Evolutionary conservation across 1,284 basidiomycete species (phyloP), one percentile per base, ranked within the genome.

Genomic region (Cystobasidiaceae sp.): DNA sequence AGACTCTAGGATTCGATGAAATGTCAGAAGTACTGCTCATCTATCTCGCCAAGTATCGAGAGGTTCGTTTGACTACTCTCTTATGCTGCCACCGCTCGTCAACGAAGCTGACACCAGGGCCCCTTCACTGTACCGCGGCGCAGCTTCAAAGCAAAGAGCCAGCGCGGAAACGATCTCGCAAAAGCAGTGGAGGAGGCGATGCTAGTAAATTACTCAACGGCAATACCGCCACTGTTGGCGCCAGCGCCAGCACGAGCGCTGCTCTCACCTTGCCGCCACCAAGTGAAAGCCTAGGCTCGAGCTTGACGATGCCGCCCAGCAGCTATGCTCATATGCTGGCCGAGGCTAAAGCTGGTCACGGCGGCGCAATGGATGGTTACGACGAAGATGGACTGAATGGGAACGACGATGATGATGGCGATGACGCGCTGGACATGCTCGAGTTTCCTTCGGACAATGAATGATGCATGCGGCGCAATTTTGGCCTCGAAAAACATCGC

Each of bases 11-110:
- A 6, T 97, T 98, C 71, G 93, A 97, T 73, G 92, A 97, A 74
- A 97, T 97, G 75, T 86, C 88, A 54, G 88, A 91, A 78, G 86
- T 88, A 27, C 79, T 93, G 59, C 90, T 90, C 77, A 90, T 93
- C 55, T 89, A 93, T 78, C 78, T 94, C 46, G 85, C 89, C 11
- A 93, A 94, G 77, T 83, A 93, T 73, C 79, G 93, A 69, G 86
- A 89, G 83, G 91, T 89, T 71, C 73, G 83, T 79, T 9, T 17
- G 3, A 15, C 13, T 33, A 5, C 23, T 23, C 32, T 11, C 8
- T 4, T 30, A 13, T 25, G 13, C 28, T n/a, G 39, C 15, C 54
- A 15, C 32, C 19, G 21, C 28, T 52, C 7, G n/a, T n/a, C n/a
- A n/a, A n/a, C n/a, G n/a, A n/a, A n/a, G n/a, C n/a, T n/a, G n/a